Percentiles rank a stretch among this genome's conserved stretches.
phyloP scores from a whole-genome alignment of 805 yeast species.

The Candida suzukii region DNA sequence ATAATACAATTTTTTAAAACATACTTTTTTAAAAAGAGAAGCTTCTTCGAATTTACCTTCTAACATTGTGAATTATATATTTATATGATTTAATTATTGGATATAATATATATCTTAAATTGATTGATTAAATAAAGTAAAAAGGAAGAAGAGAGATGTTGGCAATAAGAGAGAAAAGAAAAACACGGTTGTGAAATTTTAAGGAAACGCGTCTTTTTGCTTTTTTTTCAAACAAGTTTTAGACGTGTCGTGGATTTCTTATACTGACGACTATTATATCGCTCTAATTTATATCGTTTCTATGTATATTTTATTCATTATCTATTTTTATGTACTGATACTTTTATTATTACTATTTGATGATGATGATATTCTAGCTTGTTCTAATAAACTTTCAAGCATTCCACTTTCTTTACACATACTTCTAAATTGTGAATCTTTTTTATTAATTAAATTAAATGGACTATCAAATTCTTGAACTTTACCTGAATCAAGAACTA shows the following conservation, averaged over 20 bases:
- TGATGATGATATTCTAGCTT: conserved; percentile 59
- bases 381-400: conserved; percentile 60
- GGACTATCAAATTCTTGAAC: conserved; percentile 55
- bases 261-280: no score
- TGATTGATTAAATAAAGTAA: background rate
- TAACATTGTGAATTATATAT: conserved; percentile 50
- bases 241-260: no score
- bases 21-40: conserved; percentile 71
- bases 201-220: no score
- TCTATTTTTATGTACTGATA: no score
- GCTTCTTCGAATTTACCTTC: conserved; percentile 97
- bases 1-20: conserved; percentile 10
- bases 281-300: no score
- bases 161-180: no score
- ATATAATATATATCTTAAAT: no score
- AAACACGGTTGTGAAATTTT: no score
- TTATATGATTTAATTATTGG: no score
- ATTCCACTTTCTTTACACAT: conserved; percentile 85
- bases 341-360: no score
- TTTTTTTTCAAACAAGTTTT: no score
- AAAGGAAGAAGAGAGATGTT: background rate
- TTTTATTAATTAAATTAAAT: conserved; percentile 40
- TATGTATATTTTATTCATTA: no score
- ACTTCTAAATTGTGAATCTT: conserved; percentile 43
- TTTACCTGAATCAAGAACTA: conserved; percentile 52